Conservation (phyloP, 1,284 basidiomycete species). For the Ganoderma sinense region DNA sequence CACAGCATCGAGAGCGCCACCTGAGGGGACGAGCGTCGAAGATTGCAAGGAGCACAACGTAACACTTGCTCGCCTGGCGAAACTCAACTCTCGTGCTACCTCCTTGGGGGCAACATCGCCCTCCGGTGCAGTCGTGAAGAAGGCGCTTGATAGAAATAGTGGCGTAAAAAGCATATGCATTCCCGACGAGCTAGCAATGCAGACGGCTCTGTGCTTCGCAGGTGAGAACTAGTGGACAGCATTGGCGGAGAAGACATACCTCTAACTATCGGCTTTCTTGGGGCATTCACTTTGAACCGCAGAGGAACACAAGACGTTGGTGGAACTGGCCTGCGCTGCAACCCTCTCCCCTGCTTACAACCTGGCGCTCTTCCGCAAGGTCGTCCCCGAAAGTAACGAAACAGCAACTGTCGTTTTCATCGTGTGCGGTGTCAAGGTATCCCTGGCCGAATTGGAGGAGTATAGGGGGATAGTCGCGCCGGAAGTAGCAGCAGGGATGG, state of each 20-base stretch:
- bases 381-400: slow-evolving; percentile 47
- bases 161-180: slow-evolving; percentile 63
- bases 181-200: slow-evolving; percentile 75
- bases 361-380: slow-evolving; percentile 55
- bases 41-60: slow-evolving; percentile 51
- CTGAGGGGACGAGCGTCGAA: slow-evolving; percentile 44
- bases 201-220: slow-evolving; percentile 59
- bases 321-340: slow-evolving; percentile 76
- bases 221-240: slow-evolving; percentile 45
- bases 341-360: slow-evolving; percentile 72
- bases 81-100: slow-evolving; percentile 68
- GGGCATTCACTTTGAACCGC: neutral
- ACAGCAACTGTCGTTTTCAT: slow-evolving; percentile 63
- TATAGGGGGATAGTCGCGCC: slow-evolving; percentile 51
- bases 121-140: slow-evolving; percentile 63
- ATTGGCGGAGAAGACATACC: neutral
- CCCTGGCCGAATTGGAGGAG: slow-evolving; percentile 56
- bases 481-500: slow-evolving; percentile 37
- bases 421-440: slow-evolving; percentile 77
- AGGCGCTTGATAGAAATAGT: slow-evolving; percentile 65
- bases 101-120: slow-evolving; percentile 76
- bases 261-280: neutral
- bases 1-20: slow-evolving; percentile 15
- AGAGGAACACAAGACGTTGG: slow-evolving; percentile 80
- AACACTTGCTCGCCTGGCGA: slow-evolving; percentile 59